Evolutionary conservation across 2,329 filamentous ascomycete genomes (phyloP), one percentile per base, ranked within the genome.

Genomic region (Teratosphaeria zuluensis): DNA sequence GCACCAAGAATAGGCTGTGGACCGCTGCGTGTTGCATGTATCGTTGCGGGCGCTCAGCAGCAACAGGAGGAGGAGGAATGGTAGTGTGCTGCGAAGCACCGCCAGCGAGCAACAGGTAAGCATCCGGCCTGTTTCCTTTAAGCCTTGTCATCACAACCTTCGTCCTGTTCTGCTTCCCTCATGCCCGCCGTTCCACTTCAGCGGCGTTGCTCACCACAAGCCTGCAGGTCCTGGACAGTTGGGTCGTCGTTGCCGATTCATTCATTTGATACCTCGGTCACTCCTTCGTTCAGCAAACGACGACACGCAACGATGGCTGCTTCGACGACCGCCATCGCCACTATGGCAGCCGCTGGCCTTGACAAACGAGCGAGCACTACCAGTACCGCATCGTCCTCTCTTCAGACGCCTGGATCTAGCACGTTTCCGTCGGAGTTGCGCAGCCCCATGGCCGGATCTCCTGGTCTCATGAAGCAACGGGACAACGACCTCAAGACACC

Each of bases 401-500:
- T 80, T 61, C 77, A 78, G 68, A 80, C 81, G 60, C 85, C 85
- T 66, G 80, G 84, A 59, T 84, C 84, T 63, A 83, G 86, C 53
- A 83, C 75, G 31, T 80, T 79, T 60, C 78, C 78, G 7, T 80
- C 78, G 4, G 78, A 80, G 68, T 68, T 80, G 57, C 68, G 81
- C 64, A 92, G 86, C 64, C 89, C 89, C 54, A 80, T 88, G 69
- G 85, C 85, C 54, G 78, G 77, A 55, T 79, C 80, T 53, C 78
- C 83, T 21, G 76, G 80, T 57, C 80, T 81, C 65, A 80, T 82
- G 66, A 83, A 92, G 78, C 92, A 92, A 74, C 77, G 77, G 57
- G 82, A 88, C 65, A 80, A 87, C 58, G 82, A 85, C 60, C 75
- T 80, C 52, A 87, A 85, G 76, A 96, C 92, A 4, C 92, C 92